Percentiles rank a stretch among this genome's conserved stretches.
phyloP scores from a whole-genome alignment of 305 asterid species.

The Rubia peregrina region DNA sequence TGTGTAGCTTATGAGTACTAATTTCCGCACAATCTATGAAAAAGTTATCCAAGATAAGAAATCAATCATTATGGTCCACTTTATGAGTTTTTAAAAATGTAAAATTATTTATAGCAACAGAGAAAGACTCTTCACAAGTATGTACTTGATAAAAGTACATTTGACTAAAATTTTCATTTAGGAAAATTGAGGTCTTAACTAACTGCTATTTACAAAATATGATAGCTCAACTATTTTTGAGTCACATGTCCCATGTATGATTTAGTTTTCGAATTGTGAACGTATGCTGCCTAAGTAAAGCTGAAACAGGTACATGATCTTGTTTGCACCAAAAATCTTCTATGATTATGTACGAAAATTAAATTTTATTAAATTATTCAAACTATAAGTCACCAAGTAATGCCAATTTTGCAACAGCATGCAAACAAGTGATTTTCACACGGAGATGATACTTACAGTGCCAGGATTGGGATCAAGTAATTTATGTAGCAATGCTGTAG shows the following conservation, averaged over 20 bases:
- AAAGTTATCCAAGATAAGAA: neutral
- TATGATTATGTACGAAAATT: neutral
- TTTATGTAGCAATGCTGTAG: slow-evolving; percentile 54
- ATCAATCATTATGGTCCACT: neutral
- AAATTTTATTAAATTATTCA: neutral
- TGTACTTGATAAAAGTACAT: neutral
- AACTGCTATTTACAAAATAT: neutral
- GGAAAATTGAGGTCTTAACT: neutral
- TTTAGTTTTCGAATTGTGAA: neutral
- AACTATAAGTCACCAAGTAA: neutral
- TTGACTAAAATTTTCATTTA: neutral
- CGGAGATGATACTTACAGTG: slow-evolving; percentile 45
- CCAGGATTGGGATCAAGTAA: slow-evolving; percentile 81
- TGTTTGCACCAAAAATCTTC: neutral
- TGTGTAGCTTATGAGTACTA: neutral
- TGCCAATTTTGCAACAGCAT: neutral
- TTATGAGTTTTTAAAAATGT: neutral
- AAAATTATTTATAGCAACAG: neutral
- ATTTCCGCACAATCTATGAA: neutral
- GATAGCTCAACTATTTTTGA: neutral
- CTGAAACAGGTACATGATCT: neutral
- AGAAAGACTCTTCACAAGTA: neutral
- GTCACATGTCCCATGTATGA: neutral
- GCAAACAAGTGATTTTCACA: slow-evolving; percentile 1
- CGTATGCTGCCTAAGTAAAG: neutral